Conservation (phyloP, 2,329 filamentous ascomycete species). For the Bipolaris zeicola region DNA sequence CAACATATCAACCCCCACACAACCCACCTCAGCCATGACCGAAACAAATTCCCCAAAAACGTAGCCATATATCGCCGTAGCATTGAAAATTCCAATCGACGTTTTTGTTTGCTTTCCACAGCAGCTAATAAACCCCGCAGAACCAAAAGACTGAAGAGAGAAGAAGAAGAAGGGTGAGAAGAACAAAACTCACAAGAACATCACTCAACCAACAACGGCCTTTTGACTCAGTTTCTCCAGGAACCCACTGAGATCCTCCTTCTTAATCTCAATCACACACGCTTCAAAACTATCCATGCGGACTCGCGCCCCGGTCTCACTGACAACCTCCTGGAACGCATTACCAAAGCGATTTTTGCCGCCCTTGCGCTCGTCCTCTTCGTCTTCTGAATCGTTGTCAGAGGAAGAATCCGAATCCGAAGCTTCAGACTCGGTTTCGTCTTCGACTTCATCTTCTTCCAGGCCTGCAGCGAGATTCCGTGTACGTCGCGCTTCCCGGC, state of each 20-base stretch:
- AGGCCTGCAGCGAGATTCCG: conserved; percentile 61
- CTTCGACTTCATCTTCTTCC: conserved; percentile 62
- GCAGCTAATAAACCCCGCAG: too few species aligned
- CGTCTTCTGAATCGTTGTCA: conserved; percentile 48
- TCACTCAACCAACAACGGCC: conserved; percentile 65
- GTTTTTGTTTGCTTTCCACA: too few species aligned
- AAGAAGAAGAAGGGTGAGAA: too few species aligned
- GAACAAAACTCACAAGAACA: too few species aligned
- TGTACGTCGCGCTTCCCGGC: conserved; percentile 54
- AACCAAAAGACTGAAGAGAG: too few species aligned
- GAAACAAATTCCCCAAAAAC: not conserved
- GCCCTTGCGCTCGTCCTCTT: conserved; percentile 67
- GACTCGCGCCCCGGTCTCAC: conserved; percentile 86
- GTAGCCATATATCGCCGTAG: not conserved
- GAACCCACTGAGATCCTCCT: conserved; percentile 90
- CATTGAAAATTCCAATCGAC: too few species aligned
- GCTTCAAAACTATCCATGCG: conserved; percentile 97
- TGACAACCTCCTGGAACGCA: conserved; percentile 93
- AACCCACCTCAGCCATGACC: not conserved
- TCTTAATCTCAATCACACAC: conserved; percentile 96
- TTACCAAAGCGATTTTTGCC: conserved; percentile 90
- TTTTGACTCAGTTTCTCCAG: conserved; percentile 91
- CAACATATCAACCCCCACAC: not conserved
- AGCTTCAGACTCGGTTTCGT: conserved; percentile 56
- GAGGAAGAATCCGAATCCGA: conserved; percentile 67